These are phyloP conservation scores for Dendrocalamus latiflorus DNA, from an alignment of 202 grass and related monocot genomes.

Conservation along the genomic window DNA sequence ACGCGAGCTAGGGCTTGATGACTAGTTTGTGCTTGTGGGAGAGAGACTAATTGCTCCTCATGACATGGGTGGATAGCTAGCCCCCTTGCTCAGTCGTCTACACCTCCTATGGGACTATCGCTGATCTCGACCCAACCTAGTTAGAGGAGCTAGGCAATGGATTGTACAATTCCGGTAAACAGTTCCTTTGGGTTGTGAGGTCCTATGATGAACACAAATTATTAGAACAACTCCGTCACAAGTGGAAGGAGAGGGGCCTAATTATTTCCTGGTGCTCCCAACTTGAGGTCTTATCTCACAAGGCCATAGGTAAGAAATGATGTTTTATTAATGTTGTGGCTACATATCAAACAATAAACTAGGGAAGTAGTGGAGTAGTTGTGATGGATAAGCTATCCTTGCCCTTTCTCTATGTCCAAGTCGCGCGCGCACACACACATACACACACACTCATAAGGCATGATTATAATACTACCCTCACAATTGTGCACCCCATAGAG, in stretches of 20 bases:
- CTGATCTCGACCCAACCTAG: neutral
- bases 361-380: too few relatives aligned
- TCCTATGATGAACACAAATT: constrained; percentile 1
- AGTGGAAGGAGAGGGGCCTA: neutral
- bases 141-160: constrained; percentile 24
- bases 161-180: constrained; percentile 4
- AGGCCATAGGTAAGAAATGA: neutral
- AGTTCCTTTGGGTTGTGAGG: constrained; percentile 51
- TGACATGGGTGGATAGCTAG: neutral
- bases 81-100: constrained; percentile 13
- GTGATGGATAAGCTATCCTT: too few relatives aligned
- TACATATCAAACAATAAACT: too few relatives aligned
- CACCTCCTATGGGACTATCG: constrained; percentile 29
- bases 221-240: neutral
- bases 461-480: too few relatives aligned
- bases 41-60: too few relatives aligned
- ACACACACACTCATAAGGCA: too few relatives aligned
- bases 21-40: too few relatives aligned
- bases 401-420: too few relatives aligned
- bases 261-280: constrained; percentile 38
- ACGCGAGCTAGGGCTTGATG: too few relatives aligned
- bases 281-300: constrained; percentile 9
- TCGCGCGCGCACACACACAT: too few relatives aligned
- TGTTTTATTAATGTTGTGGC: too few relatives aligned
- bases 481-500: too few relatives aligned